A percentile compares a stretch with the other conserved stretches of the same genome.
Evolutionary conservation across 2,329 filamentous ascomycete species (phyloP).

Genomic region (Ophiostoma angusticollis): DNA sequence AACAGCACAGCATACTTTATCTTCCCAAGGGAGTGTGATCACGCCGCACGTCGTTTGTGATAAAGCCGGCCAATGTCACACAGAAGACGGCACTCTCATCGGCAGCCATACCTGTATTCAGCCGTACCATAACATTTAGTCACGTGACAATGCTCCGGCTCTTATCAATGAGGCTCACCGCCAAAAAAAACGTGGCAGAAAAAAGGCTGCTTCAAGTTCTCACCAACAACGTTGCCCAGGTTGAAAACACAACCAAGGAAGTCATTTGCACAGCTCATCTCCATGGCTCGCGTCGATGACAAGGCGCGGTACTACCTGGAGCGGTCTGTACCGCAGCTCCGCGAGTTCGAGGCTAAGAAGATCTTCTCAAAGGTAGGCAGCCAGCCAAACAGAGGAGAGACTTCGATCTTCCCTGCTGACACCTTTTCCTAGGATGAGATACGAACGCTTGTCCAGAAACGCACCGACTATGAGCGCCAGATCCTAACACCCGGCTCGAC

Average conservation of each 20-base stretch:
- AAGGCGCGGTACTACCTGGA: constrained; percentile 95
- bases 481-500: constrained; percentile 70
- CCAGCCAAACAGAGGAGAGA: not conserved
- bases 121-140: no score
- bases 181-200: constrained; percentile 9
- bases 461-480: constrained; percentile 86
- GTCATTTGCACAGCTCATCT: not conserved
- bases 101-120: no score
- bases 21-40: no score
- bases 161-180: constrained; percentile 4
- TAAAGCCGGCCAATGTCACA: no score
- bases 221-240: not conserved
- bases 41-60: no score
- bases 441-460: constrained; percentile 71
- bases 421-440: constrained; percentile 75
- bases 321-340: constrained; percentile 79
- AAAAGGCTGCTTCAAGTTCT: not conserved
- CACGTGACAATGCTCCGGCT: constrained; percentile 5
- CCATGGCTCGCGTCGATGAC: constrained; percentile 74
- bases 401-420: constrained; percentile 1
- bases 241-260: not conserved
- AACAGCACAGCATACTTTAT: no score
- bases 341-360: constrained; percentile 82
- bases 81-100: not conserved
- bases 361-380: constrained; percentile 64